Percentiles rank a stretch among this genome's conserved stretches.
Conservation (phyloP, 257 asterid species). For the Primulina tabacum region DNA sequence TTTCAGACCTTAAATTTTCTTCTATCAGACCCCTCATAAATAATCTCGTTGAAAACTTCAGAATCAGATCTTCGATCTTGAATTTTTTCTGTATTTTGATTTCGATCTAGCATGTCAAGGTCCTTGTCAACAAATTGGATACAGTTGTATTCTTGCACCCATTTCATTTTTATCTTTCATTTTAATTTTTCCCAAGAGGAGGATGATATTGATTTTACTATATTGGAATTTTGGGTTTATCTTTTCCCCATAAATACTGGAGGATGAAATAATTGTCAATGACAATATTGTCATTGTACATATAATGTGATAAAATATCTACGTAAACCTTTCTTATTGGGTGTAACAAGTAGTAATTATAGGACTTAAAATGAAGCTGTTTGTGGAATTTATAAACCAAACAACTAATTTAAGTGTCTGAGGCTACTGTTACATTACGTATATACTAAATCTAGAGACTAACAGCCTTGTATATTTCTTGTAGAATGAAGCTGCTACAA, state of each 20-base stretch:
- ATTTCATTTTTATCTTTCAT: background rate
- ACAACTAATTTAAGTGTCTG: background rate
- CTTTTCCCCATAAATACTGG: no score
- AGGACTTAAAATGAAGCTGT: background rate
- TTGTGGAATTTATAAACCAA: background rate
- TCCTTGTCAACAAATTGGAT: background rate
- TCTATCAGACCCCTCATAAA: background rate
- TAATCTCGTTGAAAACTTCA: no score
- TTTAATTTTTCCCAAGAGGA: background rate
- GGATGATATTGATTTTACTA: background rate
- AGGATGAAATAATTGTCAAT: background rate
- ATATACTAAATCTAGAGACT: slow-evolving; percentile 17
- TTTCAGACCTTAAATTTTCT: background rate
- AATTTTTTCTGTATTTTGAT: background rate
- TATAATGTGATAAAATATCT: background rate
- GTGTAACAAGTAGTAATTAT: background rate
- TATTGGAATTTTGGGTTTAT: no score
- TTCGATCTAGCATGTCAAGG: background rate
- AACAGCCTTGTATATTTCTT: slow-evolving; percentile 17
- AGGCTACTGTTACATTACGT: slow-evolving; percentile 12
- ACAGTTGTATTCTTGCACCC: background rate
- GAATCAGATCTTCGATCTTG: background rate
- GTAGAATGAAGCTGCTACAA: slow-evolving; percentile 54
- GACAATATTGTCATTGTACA: background rate
- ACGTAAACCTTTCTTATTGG: background rate